Base-by-base conservation (phyloP, 2,329 filamentous ascomycete genomes). In the Colletotrichum chlorophyti region DNA sequence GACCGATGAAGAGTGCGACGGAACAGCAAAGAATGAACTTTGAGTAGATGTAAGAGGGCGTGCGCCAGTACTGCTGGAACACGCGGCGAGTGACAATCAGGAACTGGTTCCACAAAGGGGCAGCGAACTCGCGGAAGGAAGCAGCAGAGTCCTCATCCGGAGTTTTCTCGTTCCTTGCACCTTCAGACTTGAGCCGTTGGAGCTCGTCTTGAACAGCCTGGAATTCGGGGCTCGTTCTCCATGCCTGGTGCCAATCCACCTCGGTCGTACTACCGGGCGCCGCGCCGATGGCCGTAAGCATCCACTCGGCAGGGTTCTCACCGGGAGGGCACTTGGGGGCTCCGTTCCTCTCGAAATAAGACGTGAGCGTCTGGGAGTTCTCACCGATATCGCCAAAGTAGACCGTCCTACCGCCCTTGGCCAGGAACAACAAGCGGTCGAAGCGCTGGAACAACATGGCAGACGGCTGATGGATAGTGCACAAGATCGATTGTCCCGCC, bases 61-160 rank as follows among this genome's bases (percentile, higher is more conserved):
- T 90, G 48, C 90, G 84, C 89, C 90, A 93, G 77, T 91, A 91
- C 70, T 93, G 90, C 66, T 89, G 80, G 72, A 91, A 91, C 11
- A 91, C 85, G 60, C 90, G 87, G 37, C 78, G 68, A 14, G 55
- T 59, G 32, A 59, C 55, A 38, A 59, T 40, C 5, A 59, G 10
- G 9, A 82, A 81, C 32, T 88, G 86, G 59, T 86, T 78, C 37
- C 73, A 76, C 8, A 91, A 71, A 0, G 88, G 84, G 19, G 87
- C 88, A 1, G 90, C 90, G 61, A 91, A 92, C 4, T 59, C 55
- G 37, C 37, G 43, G 29, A 35, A 29, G 1, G 37, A 31, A 2
- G 32, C 26, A 43, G 21, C 26, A 9, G 34, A 35, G 14, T 55
- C 55, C 11, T 38, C 43, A 3, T 37, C 27, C 4, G 51, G 19